Base-by-base conservation (phyloP, 2,329 filamentous ascomycete species). In the Stachybotrys chartarum region DNA sequence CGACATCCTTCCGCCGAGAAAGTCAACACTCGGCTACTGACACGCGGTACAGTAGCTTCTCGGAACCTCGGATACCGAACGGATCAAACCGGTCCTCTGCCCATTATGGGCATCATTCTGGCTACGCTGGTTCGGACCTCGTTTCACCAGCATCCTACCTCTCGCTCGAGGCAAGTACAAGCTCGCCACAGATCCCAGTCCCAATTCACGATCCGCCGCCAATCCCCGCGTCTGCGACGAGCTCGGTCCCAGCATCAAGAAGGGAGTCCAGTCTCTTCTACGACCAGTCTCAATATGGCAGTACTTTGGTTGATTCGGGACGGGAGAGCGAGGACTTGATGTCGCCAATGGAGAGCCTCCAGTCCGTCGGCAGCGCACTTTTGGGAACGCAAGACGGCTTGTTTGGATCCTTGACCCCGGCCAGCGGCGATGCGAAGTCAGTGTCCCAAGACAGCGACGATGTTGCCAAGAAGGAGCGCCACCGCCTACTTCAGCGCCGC, bases 401-500 rank as follows among this genome's bases (percentile, higher is more conserved):
- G 56, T 72, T 67, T 51, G 68, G 68, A 47, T 70, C 66, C 18
- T 69, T 70, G 18, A 67, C 72, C 6, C 64, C 69, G 4, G 58
- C 72, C 16, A 75, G 77, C 32, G 72, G 70, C 44, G 68, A 72
- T n/a, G 59, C 58, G 45, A 72, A 70, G 56, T 61, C 68, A 1
- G 59, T 68, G 12, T 51, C 58, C 50, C 59, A 71, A 58, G 72
- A 79, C 53, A 69, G 73, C 59, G 69, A 75, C 45, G 74, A 67
- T 3, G 68, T 75, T 14, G 70, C 73, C 7, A 74, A 74, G 32
- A 79, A 85, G 58, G 83, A 87, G 60, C 81, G 81, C 57, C 86
- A 87, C 57, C 84, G 88, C n/a, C 76, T 97, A 8, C 83, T 83
- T 52, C 88, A 93, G 67, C 87, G 94, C 18, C 84, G 87, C 54